phyloP scores from a whole-genome alignment of 768 basidiomycete genomes.

The Phanerochaete sordida region DNA sequence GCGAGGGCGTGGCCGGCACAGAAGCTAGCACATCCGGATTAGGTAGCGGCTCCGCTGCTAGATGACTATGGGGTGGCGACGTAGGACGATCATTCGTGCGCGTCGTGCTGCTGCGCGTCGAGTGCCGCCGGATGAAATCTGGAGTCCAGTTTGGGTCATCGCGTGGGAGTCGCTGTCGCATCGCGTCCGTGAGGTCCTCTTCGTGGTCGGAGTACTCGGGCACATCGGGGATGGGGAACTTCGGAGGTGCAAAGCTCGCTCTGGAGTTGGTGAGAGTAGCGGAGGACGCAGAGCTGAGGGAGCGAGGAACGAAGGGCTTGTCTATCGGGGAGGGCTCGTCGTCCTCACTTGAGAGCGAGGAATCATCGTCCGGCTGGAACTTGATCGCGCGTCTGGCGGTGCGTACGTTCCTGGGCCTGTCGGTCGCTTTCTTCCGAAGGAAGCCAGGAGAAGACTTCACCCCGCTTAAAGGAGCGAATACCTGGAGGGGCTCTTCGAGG shows the following conservation, averaged over 20 bases:
- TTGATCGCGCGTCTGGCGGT: constrained; percentile 34
- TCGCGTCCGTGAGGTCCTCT: constrained; percentile 22
- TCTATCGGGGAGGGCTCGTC: constrained; percentile 23
- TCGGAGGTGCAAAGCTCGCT: constrained; percentile 13
- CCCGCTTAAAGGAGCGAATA: background rate
- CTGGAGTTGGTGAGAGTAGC: constrained; percentile 21
- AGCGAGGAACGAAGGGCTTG: constrained; percentile 13
- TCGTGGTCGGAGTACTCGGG: constrained; percentile 32
- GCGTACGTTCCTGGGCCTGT: constrained; percentile 30
- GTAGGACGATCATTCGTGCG: no score
- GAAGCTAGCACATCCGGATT: constrained; percentile 21
- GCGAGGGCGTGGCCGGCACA: constrained; percentile 61
- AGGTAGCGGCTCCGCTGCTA: background rate
- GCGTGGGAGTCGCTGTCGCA: constrained; percentile 1
- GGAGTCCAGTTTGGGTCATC: constrained; percentile 43
- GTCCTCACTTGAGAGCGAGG: constrained; percentile 16
- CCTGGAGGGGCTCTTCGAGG: background rate
- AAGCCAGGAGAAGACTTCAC: constrained; percentile 9
- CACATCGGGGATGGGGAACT: constrained; percentile 5
- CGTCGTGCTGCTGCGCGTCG: constrained; percentile 14
- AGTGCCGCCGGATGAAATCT: constrained; percentile 44
- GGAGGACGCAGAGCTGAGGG: constrained; percentile 18
- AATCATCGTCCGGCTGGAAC: constrained; percentile 28
- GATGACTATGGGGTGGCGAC: no score
- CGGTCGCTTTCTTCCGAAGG: constrained; percentile 5